phyloP scores from a whole-genome alignment of 2,329 filamentous ascomycete genomes.

The Penicillium italicum region DNA sequence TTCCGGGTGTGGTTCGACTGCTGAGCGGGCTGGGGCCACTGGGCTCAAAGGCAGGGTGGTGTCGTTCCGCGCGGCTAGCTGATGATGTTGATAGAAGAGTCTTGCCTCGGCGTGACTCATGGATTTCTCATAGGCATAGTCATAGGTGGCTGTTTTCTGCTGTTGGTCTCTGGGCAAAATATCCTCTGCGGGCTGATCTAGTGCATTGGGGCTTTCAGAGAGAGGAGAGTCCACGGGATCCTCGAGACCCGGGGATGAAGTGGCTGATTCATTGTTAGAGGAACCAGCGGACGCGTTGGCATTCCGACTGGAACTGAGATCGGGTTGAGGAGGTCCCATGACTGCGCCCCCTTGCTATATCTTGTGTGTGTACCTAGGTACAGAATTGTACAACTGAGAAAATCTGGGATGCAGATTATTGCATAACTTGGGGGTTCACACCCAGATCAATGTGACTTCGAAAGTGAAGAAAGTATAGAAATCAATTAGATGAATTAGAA shows the following conservation, averaged over 20 bases:
- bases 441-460: background rate
- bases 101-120: constrained; percentile 94
- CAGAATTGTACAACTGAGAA: background rate
- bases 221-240: constrained; percentile 6
- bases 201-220: constrained; percentile 10
- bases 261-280: constrained; percentile 10
- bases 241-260: constrained; percentile 8
- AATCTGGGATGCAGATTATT: background rate
- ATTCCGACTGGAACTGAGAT: constrained; percentile 20
- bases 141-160: constrained; percentile 80
- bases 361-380: background rate
- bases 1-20: constrained; percentile 10
- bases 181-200: constrained; percentile 14
- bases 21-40: constrained; percentile 16
- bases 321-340: constrained; percentile 23
- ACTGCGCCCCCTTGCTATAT: constrained; percentile 5
- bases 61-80: constrained; percentile 54
- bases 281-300: constrained; percentile 13
- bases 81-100: constrained; percentile 89
- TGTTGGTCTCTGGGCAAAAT: constrained; percentile 45
- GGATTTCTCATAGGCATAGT: constrained; percentile 88
- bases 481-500: background rate
- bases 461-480: background rate
- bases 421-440: background rate
- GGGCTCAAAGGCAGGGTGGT: constrained; percentile 39